phyloP scores from a whole-genome alignment of 257 asterid species.

The Mitragyna speciosa region DNA sequence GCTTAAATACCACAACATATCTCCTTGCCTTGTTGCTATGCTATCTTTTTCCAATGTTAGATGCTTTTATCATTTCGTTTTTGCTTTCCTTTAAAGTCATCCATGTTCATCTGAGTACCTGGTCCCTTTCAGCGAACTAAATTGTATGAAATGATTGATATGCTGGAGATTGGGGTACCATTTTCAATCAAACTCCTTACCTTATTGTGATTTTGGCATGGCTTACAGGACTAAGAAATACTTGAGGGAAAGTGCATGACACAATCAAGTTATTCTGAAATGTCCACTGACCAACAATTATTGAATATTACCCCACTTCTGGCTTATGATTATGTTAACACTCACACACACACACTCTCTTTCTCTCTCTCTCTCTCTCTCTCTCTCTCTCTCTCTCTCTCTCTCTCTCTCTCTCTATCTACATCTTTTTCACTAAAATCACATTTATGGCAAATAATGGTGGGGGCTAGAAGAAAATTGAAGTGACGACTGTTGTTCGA shows the following conservation, averaged over 20 bases:
- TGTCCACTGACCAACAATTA: background rate
- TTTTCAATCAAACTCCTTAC: background rate
- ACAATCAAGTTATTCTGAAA: background rate
- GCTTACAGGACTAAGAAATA: background rate
- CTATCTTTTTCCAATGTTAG: conserved; percentile 2
- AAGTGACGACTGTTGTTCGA: too few relatives aligned
- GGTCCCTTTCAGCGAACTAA: too few relatives aligned
- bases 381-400: too few relatives aligned
- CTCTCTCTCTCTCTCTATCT: background rate
- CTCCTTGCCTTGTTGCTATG: background rate
- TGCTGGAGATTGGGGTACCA: background rate
- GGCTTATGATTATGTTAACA: background rate
- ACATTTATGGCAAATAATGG: background rate
- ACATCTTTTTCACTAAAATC: background rate
- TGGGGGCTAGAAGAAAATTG: background rate
- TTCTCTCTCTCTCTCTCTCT: too few relatives aligned
- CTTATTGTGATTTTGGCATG: background rate
- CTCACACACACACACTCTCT: too few relatives aligned
- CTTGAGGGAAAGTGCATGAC: background rate
- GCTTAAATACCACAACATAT: background rate
- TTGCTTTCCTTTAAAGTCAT: conserved; percentile 11
- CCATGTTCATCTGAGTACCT: background rate
- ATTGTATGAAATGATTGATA: background rate
- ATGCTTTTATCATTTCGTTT: background rate
- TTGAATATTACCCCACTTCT: background rate